Evolutionary conservation across 768 basidiomycete species (phyloP).

Genomic region (Boletus coccyginus): DNA sequence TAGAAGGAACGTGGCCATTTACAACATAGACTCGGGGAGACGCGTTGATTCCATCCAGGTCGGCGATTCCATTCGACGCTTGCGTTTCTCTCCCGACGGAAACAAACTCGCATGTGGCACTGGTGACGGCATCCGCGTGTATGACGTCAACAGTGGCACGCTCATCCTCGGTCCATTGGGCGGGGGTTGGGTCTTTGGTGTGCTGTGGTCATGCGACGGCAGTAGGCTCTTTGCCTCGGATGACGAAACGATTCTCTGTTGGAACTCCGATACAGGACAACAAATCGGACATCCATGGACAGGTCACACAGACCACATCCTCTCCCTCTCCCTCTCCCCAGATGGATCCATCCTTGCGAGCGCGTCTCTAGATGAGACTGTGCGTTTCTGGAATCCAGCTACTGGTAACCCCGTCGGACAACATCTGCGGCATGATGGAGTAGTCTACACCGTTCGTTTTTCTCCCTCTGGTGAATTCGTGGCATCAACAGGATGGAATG

Average conservation of each 20-base stretch:
- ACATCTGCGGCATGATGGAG: neutral
- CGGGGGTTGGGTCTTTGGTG: neutral
- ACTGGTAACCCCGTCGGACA: neutral
- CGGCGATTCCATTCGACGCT: neutral
- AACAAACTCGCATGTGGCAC: slow-evolving; percentile 3
- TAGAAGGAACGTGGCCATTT: neutral
- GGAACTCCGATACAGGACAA: slow-evolving; percentile 1
- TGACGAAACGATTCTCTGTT: slow-evolving; percentile 3
- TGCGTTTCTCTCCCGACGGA: neutral
- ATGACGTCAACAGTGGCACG: neutral
- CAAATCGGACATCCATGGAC: slow-evolving; percentile 5
- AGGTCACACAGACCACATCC: slow-evolving; percentile 9
- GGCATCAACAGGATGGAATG: neutral
- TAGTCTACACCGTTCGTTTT: neutral
- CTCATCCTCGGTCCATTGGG: neutral
- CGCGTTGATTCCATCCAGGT: neutral
- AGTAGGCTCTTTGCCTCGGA: neutral
- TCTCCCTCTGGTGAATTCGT: slow-evolving; percentile 8
- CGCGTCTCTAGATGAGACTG: neutral
- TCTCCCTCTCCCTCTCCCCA: neutral
- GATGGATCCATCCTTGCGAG: slow-evolving; percentile 9
- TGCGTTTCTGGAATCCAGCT: slow-evolving; percentile 10
- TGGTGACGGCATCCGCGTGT: neutral
- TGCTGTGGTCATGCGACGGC: slow-evolving; percentile 13
- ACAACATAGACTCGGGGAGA: neutral